phyloP scores from a whole-genome alignment of 768 basidiomycete genomes.

The Clitopilus passeckerianus region DNA sequence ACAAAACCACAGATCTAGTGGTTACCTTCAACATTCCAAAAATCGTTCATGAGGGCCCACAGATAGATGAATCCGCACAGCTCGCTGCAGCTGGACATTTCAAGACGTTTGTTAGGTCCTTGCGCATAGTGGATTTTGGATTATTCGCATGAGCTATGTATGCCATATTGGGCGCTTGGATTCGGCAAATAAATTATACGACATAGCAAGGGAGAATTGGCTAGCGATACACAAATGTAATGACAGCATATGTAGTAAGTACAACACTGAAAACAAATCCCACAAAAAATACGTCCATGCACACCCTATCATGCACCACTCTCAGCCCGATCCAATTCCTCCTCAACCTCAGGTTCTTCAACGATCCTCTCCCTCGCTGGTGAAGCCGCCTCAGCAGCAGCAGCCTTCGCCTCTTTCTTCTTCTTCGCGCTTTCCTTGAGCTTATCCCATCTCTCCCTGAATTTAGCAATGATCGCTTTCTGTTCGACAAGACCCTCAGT shows the following conservation, averaged over 20 bases:
- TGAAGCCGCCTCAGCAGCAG: slow-evolving; percentile 37
- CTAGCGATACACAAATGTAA: neutral
- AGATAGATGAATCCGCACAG: slow-evolving; percentile 31
- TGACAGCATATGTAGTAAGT: neutral
- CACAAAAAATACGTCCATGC: neutral
- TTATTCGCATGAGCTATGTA: slow-evolving; percentile 54
- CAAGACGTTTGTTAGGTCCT: slow-evolving; percentile 45
- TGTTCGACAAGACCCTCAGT: slow-evolving; percentile 23
- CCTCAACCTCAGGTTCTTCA: slow-evolving; percentile 62
- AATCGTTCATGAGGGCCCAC: slow-evolving; percentile 37
- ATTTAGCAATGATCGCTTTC: slow-evolving; percentile 81
- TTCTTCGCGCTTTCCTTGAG: slow-evolving; percentile 84
- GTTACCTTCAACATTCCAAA: slow-evolving; percentile 80
- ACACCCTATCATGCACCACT: slow-evolving; percentile 10
- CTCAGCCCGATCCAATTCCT: slow-evolving; percentile 35
- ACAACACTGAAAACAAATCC: neutral
- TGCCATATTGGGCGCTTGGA: too few species aligned
- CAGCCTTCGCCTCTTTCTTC: slow-evolving; percentile 73
- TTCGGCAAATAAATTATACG: slow-evolving; percentile 1
- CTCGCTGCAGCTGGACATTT: slow-evolving; percentile 44
- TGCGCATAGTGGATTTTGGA: slow-evolving; percentile 62
- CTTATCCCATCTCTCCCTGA: slow-evolving; percentile 86
- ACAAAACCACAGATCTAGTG: slow-evolving; percentile 76
- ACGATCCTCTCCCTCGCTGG: slow-evolving; percentile 64
- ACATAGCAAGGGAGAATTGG: neutral